A percentile compares a stretch with the other conserved stretches of the same genome.
These are phyloP conservation scores for Arxiozyma bovina DNA, from an alignment of 1,139 yeast species.

Conservation along the genomic window DNA sequence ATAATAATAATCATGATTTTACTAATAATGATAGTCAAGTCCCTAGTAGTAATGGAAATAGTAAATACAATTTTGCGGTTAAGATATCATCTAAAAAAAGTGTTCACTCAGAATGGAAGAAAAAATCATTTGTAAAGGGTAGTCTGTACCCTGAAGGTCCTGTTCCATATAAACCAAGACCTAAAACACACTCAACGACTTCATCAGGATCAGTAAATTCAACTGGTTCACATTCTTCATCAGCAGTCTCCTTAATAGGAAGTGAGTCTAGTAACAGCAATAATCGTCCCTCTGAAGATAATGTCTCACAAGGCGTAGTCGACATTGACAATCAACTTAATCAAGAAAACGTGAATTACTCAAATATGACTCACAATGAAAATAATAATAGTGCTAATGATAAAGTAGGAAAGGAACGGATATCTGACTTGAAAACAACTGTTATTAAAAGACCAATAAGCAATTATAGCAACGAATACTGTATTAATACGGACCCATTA, in stretches of 20 bases:
- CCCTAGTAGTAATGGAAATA: not conserved
- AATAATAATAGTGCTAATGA: not conserved
- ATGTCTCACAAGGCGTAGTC: not conserved
- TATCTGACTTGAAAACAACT: constrained; percentile 28
- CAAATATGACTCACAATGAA: not conserved
- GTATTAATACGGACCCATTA: constrained; percentile 24
- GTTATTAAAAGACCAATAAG: constrained; percentile 33
- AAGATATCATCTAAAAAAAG: not conserved
- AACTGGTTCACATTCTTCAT: constrained; percentile 4
- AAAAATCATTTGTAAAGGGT: constrained; percentile 24
- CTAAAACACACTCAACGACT: not conserved
- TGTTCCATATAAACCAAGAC: constrained; percentile 18
- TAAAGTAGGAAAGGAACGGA: constrained; percentile 16
- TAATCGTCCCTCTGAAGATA: not conserved
- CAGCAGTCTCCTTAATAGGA: not conserved
- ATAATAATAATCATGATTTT: not conserved
- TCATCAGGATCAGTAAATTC: constrained; percentile 9
- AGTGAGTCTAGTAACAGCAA: not conserved
- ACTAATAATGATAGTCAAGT: not conserved
- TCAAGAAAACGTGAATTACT: not conserved
- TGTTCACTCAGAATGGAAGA: constrained; percentile 7
- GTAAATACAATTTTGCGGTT: not conserved
- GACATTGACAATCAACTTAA: not conserved
- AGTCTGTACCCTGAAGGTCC: constrained; percentile 30
- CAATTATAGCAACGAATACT: constrained; percentile 36